These are phyloP conservation scores for Xerocomellus dryophilus DNA, from an alignment of 768 basidiomycete species.

Conservation along the genomic window DNA sequence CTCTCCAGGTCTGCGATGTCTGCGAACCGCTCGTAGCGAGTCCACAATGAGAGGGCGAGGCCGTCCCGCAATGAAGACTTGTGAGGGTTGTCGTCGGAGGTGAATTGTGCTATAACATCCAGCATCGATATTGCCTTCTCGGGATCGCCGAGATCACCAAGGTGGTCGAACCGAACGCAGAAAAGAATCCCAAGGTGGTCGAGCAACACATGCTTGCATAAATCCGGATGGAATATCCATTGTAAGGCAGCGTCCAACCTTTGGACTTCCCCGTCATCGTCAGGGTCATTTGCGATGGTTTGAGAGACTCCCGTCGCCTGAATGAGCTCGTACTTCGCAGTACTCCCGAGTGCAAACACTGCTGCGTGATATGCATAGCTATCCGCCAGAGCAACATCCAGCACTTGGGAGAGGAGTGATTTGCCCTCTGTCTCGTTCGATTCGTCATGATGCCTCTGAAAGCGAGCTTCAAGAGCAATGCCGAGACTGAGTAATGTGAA, in stretches of 20 bases:
- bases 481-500: not conserved
- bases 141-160: not conserved
- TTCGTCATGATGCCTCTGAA: not conserved
- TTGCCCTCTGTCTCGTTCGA: slow-evolving; percentile 9
- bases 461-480: slow-evolving; percentile 6
- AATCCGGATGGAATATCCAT: not conserved
- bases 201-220: not conserved
- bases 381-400: not conserved
- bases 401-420: not conserved
- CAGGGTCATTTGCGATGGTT: too few species aligned
- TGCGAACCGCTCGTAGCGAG: not conserved
- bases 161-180: not conserved
- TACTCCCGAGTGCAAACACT: not conserved
- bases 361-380: not conserved
- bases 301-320: not conserved
- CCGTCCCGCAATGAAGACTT: too few species aligned
- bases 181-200: not conserved
- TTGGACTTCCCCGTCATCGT: not conserved
- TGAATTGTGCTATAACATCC: not conserved
- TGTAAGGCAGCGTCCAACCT: not conserved
- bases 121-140: not conserved
- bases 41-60: not conserved
- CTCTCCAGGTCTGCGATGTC: not conserved
- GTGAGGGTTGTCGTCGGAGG: not conserved
- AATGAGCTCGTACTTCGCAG: not conserved